Conservation (phyloP, 2,329 filamentous ascomycete genomes). For the Diaporthe caulivora region DNA sequence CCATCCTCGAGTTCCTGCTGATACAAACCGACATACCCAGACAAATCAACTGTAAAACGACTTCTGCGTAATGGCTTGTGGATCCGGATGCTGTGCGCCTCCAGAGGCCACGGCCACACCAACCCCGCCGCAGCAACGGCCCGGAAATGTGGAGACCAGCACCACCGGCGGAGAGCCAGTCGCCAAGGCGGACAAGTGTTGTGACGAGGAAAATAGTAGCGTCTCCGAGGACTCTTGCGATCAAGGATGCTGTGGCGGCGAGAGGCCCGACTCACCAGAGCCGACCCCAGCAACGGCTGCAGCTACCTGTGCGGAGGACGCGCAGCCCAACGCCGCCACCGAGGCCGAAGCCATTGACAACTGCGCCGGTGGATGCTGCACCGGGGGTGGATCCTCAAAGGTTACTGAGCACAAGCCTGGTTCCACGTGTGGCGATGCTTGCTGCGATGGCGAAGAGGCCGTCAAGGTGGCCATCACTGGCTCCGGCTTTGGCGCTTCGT, state of each 20-base stretch:
- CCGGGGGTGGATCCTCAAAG: neutral
- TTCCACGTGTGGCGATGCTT: neutral
- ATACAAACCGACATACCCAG: neutral
- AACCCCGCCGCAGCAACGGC: neutral
- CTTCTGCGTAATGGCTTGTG: constrained; percentile 1
- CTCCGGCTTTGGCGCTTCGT: neutral
- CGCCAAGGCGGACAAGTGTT: neutral
- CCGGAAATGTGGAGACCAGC: neutral
- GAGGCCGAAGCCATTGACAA: neutral
- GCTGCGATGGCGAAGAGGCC: neutral
- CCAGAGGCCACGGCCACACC: neutral
- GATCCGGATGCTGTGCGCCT: constrained; percentile 15
- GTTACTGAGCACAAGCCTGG: neutral
- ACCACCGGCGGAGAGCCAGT: neutral
- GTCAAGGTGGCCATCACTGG: neutral
- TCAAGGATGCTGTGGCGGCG: neutral
- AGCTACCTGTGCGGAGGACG: neutral
- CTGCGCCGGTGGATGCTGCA: constrained; percentile 4
- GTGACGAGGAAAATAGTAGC: neutral
- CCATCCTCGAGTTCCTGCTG: neutral
- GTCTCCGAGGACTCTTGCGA: neutral
- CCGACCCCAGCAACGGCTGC: neutral
- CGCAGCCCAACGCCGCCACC: neutral
- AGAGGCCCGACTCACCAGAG: neutral
- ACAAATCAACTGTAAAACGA: neutral